These are phyloP conservation scores for Salix viminalis DNA, from an alignment of 345 rosid species.

Conservation along the genomic window DNA sequence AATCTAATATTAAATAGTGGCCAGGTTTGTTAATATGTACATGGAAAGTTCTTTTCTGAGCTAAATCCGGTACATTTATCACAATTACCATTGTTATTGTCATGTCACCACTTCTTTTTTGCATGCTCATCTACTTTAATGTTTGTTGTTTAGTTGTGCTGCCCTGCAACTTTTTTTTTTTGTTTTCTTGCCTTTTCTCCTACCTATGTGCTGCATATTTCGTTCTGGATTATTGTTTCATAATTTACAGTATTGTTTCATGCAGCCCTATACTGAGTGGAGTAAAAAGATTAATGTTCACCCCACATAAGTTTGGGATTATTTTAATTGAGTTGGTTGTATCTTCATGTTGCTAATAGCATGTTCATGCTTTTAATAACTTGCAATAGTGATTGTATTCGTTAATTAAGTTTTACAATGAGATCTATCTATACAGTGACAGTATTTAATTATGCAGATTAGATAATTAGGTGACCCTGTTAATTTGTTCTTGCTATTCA, in stretches of 20 bases:
- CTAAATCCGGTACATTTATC: neutral
- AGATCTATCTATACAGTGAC: too few species aligned
- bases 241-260: neutral
- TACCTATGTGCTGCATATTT: neutral
- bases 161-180: slow-evolving; percentile 1
- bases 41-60: neutral
- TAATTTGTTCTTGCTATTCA: neutral
- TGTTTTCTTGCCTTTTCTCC: neutral
- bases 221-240: neutral
- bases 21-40: slow-evolving; percentile 44
- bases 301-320: neutral
- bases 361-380: neutral
- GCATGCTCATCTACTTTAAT: neutral
- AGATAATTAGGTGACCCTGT: too few species aligned
- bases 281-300: neutral
- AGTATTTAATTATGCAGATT: too few species aligned
- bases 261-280: neutral
- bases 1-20: slow-evolving; percentile 68
- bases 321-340: neutral
- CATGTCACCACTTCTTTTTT: neutral
- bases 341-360: neutral
- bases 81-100: neutral
- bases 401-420: too few species aligned
- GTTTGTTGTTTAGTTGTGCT: neutral
- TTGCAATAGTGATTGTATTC: neutral